phyloP scores from a whole-genome alignment of 768 basidiomycete genomes.

The Leccinum boreale region DNA sequence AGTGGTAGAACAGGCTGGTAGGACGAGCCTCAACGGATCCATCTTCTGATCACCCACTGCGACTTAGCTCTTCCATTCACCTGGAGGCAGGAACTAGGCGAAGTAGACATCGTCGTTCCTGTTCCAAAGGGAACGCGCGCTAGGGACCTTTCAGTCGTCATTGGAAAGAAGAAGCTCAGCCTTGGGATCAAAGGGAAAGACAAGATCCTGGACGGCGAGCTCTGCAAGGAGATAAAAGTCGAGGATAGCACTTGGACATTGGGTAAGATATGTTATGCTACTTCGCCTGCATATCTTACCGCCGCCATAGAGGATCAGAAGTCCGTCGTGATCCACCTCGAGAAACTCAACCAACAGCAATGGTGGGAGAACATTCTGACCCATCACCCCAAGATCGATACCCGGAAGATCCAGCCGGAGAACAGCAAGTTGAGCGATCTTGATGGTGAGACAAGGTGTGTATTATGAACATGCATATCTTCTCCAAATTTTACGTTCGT shows the following conservation, averaged over 20 bases:
- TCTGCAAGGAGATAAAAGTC: conserved; percentile 91
- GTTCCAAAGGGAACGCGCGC: conserved; percentile 87
- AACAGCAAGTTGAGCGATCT: conserved; percentile 96
- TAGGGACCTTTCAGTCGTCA: conserved; percentile 65
- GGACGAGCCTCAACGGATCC: conserved; percentile 23
- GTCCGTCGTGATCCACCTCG: conserved; percentile 69
- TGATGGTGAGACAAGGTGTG: conserved; percentile 88
- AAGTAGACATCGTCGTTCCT: conserved; percentile 79
- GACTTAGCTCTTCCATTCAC: conserved; percentile 76
- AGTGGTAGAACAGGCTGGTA: conserved; percentile 80
- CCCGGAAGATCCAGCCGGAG: conserved; percentile 90
- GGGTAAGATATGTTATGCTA: conserved; percentile 48
- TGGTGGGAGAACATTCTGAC: conserved; percentile 99
- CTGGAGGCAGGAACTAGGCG: conserved; percentile 89
- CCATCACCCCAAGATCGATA: conserved; percentile 96
- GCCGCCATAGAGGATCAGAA: conserved; percentile 69
- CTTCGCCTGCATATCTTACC: conserved; percentile 5
- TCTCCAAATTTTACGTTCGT: conserved; percentile 10
- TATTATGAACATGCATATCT: background rate
- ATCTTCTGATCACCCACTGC: conserved; percentile 17
- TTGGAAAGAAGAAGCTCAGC: conserved; percentile 80
- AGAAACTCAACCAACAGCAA: conserved; percentile 81
- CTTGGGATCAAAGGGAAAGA: conserved; percentile 85
- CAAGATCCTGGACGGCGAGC: conserved; percentile 81
- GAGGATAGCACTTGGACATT: conserved; percentile 98